Base-by-base conservation (phyloP, 495 filamentous ascomycete species). In the Echria macrotheca region DNA sequence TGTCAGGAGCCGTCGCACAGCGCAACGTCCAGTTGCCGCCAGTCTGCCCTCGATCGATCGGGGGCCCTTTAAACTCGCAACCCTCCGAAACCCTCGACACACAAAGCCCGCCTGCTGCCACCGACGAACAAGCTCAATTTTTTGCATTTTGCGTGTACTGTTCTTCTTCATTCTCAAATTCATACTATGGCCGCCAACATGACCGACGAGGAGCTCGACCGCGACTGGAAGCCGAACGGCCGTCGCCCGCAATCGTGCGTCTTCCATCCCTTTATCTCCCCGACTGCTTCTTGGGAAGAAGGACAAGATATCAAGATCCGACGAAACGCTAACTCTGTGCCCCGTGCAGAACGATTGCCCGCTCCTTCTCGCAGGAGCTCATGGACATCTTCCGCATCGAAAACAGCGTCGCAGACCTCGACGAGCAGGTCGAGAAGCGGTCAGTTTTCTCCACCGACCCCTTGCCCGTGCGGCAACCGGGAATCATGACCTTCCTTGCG, bases 321-420 rank as follows among this genome's bases (percentile, higher is more conserved):
- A 24, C 10, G 17, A 22, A 21, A 25, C 38, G 25, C 43, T 23
- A n/a, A n/a, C n/a, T n/a, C n/a, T n/a, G n/a, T n/a, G n/a, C n/a
- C n/a, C n/a, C n/a, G n/a, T n/a, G 35, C 69, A 96, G 91, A 49
- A 91, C 87, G 47, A 82, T 95, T 65, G 91, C 90, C 19, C 83
- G 84, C 47, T 85, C 82, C 47, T 96, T 97, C 73, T 89, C 88
- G 24, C 72, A 83, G 19, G 86, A 87, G 60, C 76, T 97, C 45
- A 86, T 94, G 69, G 86, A 89, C 65, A 83, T 90, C 52, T 97
- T 97, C 66, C 78, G 83, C 55, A 82, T 93, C 57, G 85, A 95
- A 55, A 86, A 83, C 59, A 81, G 81, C 55, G 69, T 96, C 50
- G 81, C 86, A 57, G 78, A 87, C 50, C 76, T 97, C 18, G 79